Evolutionary conservation across 495 filamentous ascomycete species (phyloP).

Genomic region (Penicillium steckii): DNA sequence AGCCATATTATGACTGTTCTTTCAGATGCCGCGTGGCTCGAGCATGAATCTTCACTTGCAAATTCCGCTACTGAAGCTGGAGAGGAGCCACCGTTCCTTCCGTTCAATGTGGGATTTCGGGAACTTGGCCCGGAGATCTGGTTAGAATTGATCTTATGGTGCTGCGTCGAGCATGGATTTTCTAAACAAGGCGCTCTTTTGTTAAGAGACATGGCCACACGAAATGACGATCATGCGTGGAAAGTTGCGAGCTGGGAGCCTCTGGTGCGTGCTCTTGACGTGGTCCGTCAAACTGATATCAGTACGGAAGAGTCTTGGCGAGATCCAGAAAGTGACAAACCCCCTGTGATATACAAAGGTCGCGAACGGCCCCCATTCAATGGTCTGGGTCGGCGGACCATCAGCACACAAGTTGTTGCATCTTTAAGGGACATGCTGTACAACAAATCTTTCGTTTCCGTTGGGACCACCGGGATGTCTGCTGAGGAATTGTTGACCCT

Average conservation of each 20-base stretch:
- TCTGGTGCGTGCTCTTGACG: conserved; percentile 25
- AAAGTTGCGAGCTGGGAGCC: conserved; percentile 38
- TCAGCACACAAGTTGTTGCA: conserved; percentile 58
- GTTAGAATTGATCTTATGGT: conserved; percentile 67
- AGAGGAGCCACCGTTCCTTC: conserved; percentile 50
- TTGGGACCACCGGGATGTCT: conserved; percentile 27
- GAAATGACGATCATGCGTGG: conserved; percentile 35
- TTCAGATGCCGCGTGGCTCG: conserved; percentile 61
- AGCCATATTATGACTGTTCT: conserved; percentile 58
- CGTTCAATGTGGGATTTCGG: conserved; percentile 49
- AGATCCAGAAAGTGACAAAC: conserved; percentile 21
- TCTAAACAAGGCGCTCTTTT: conserved; percentile 52
- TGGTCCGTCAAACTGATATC: conserved; percentile 34
- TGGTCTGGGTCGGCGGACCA: conserved; percentile 47
- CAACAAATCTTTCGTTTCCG: conserved; percentile 34
- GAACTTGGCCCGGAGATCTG: conserved; percentile 59
- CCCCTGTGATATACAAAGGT: conserved; percentile 14
- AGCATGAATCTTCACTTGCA: conserved; percentile 46
- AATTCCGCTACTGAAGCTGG: conserved; percentile 45
- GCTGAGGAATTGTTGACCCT: conserved; percentile 21
- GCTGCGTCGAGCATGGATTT: conserved; percentile 62
- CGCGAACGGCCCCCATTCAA: conserved; percentile 31
- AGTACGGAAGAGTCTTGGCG: conserved; percentile 36
- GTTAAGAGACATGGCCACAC: conserved; percentile 37
- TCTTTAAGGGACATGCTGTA: conserved; percentile 52